These are phyloP conservation scores for Ganoderma lucidum DNA, from an alignment of 1,284 basidiomycete species.

Conservation along the genomic window DNA sequence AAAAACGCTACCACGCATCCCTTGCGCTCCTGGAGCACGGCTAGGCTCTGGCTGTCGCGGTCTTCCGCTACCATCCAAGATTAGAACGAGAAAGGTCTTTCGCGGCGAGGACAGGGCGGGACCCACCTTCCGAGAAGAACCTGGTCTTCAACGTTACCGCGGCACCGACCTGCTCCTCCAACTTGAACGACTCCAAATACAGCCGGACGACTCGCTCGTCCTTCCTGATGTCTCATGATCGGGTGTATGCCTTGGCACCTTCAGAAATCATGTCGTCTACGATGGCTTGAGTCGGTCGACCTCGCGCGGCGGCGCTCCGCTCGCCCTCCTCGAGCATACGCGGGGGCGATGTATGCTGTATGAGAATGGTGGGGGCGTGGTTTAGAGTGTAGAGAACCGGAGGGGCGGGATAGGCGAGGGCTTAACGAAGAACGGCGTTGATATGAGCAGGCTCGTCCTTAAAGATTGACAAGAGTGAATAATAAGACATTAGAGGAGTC, in stretches of 20 bases:
- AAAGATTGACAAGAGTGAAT: no score
- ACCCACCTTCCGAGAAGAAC: constrained; percentile 8
- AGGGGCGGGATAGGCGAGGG: no score
- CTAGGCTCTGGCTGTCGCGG: no score
- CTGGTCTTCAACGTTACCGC: background rate
- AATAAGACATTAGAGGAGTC: no score
- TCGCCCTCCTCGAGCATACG: background rate
- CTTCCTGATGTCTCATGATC: background rate
- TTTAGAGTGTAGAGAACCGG: no score
- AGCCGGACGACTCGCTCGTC: background rate
- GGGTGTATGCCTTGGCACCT: background rate
- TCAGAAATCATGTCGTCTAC: constrained; percentile 5
- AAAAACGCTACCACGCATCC: background rate
- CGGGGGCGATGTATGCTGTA: no score
- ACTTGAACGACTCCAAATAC: background rate
- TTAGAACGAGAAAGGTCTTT: background rate
- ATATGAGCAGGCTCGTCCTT: no score
- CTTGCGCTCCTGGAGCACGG: background rate
- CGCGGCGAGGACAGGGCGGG: background rate
- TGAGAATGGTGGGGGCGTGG: no score
- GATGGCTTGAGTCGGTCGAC: background rate
- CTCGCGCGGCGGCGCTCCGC: background rate
- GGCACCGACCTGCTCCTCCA: background rate
- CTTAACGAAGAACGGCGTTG: no score
- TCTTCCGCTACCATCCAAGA: background rate